Evolutionary conservation across 352 stramenopile species (phyloP), one percentile per base, ranked within the genome.

Genomic region (Phytophthora pluvialis): DNA sequence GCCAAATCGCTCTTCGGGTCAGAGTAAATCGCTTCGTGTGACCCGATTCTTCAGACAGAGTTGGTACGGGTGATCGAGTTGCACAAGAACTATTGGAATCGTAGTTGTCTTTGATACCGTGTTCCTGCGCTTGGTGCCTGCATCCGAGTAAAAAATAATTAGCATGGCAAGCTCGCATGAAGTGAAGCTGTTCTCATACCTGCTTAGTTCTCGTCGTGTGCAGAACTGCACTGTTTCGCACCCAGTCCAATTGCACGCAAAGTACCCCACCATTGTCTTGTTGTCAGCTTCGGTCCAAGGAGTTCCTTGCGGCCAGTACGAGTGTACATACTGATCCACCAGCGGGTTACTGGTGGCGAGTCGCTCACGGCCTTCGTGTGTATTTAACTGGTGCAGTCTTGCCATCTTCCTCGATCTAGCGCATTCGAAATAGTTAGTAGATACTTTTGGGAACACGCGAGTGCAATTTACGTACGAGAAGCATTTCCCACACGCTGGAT

Each of bases 291-390:
- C 52, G 12, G 65, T 80, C 81, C 81, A 90, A 25, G 79, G 75
- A 38, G 64, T 69, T 21, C 72, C 68, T 28, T 68, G 57, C 0
- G 81, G 80, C 81, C 80, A 90, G 49, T 84, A 90, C 18, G 70
- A 66, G 21, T 88, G 81, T 26, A 89, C 49, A 49, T 87, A 87
- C 49, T 90, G 80, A 29, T 90, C 80, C 0, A 73, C 64, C 1
- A 84, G 13, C 4, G 81, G 73, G 0, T 70, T 81, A 1, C 69
- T 55, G 7, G 53, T 71, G 18, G 73, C 75, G 5, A 90, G 66
- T 21, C 73, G 68, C 38, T 75, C 67, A 13, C 72, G 74, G 8
- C 75, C 64, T 7, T 85, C 58, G 21, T 90, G 81, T 2, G 47
- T 60, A 1, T 45, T 62, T 38, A 75, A 55, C 44, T 90, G 81